Evolutionary conservation across 2,329 filamentous ascomycete genomes (phyloP).

Genomic region (Macrophomina tecta): DNA sequence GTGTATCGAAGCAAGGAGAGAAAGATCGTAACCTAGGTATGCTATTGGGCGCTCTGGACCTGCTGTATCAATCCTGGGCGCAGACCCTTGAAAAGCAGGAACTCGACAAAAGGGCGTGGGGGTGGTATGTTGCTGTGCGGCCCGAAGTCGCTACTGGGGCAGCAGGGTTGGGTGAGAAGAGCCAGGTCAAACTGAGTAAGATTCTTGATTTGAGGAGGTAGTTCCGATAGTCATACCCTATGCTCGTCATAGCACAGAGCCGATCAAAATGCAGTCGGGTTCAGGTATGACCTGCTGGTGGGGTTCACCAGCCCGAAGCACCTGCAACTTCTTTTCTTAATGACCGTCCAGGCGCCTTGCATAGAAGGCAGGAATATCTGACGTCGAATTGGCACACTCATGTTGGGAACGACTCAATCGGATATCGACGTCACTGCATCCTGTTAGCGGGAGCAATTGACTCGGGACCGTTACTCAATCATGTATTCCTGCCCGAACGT

Average conservation of each 20-base stretch:
- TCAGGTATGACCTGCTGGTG: not conserved
- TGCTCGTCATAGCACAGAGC: conserved; percentile 14
- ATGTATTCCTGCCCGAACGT: not conserved
- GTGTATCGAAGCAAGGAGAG: conserved; percentile 60
- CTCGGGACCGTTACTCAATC: not conserved
- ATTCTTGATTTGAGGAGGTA: conserved; percentile 52
- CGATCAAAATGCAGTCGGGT: not conserved
- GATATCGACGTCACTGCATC: conserved; percentile 3
- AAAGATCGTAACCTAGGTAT: conserved; percentile 73
- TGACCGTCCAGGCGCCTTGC: not conserved
- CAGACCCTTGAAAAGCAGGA: conserved; percentile 67
- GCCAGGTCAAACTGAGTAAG: conserved; percentile 67
- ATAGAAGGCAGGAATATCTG: not conserved
- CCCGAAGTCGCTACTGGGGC: conserved; percentile 77
- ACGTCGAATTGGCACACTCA: not conserved
- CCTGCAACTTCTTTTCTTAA: not conserved
- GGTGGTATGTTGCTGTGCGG: conserved; percentile 78
- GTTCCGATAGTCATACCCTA: not conserved
- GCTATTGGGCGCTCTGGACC: conserved; percentile 72
- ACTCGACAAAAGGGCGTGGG: conserved; percentile 77
- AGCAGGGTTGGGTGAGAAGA: conserved; percentile 85
- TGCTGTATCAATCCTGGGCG: conserved; percentile 77
- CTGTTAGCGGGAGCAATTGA: not conserved
- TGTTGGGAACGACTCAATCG: not conserved
- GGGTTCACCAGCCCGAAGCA: not conserved